phyloP scores from a whole-genome alignment of 768 basidiomycete genomes.

The Tricholoma hemisulphureum region DNA sequence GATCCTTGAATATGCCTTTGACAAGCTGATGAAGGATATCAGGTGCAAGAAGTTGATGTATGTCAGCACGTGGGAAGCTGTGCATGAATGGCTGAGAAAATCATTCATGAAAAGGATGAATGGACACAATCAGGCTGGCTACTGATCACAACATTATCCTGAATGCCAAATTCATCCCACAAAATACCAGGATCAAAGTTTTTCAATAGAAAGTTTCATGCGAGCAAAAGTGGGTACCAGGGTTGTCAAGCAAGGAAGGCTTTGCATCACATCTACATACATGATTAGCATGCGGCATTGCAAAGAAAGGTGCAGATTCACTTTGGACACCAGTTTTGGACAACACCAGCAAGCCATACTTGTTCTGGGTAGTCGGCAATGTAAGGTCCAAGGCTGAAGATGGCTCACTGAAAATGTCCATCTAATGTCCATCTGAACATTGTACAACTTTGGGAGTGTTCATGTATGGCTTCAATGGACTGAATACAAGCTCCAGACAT shows the following conservation, averaged over 20 bases:
- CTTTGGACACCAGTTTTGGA: slow-evolving; percentile 28
- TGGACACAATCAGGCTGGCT: background rate
- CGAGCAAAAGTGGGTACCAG: background rate
- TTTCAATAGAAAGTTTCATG: background rate
- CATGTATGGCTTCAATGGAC: too few relatives aligned
- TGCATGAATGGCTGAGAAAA: background rate
- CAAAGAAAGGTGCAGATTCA: slow-evolving; percentile 2
- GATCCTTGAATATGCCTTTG: background rate
- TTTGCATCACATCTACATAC: background rate
- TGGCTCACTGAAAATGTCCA: slow-evolving; percentile 19
- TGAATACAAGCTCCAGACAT: too few relatives aligned
- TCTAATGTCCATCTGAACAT: slow-evolving; percentile 29
- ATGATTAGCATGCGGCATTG: background rate
- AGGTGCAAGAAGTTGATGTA: background rate
- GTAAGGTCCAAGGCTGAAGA: slow-evolving; percentile 24
- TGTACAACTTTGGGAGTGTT: slow-evolving; percentile 19
- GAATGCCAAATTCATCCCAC: background rate
- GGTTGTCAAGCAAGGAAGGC: background rate
- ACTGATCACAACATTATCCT: background rate
- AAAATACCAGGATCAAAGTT: background rate
- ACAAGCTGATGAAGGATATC: background rate
- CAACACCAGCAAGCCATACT: slow-evolving; percentile 20
- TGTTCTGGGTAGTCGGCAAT: slow-evolving; percentile 31
- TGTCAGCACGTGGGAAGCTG: background rate
- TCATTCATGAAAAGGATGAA: background rate